These are phyloP conservation scores for Fragilaria radians DNA, from an alignment of 108 stramenopile species.

Conservation along the genomic window DNA sequence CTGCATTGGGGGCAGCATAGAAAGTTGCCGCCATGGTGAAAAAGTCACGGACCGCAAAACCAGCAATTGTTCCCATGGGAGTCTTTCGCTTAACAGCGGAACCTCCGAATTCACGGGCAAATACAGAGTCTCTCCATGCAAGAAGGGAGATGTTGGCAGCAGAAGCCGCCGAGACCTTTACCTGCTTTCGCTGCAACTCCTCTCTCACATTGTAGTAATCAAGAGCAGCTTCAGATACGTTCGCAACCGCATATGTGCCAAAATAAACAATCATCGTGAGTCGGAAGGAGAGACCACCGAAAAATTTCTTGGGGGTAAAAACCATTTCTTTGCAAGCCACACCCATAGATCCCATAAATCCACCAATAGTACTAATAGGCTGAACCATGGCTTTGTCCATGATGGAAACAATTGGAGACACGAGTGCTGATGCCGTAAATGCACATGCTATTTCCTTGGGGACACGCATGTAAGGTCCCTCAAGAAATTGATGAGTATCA, in stretches of 20 bases:
- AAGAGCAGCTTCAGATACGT: constrained; percentile 24
- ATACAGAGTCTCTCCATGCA: constrained; percentile 34
- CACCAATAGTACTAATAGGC: constrained; percentile 10
- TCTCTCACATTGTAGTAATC: constrained; percentile 19
- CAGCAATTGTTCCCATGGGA: constrained; percentile 21
- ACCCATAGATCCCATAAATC: constrained; percentile 16
- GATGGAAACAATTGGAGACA: constrained; percentile 30
- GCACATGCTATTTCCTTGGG: constrained; percentile 32
- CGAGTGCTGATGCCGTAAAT: constrained; percentile 18
- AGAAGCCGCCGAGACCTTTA: constrained; percentile 20
- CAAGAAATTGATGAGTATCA: constrained; percentile 12
- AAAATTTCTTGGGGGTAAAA: constrained; percentile 14
- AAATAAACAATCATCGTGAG: constrained; percentile 32
- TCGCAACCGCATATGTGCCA: constrained; percentile 35
- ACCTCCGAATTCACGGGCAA: constrained; percentile 16
- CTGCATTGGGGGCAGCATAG: constrained; percentile 24
- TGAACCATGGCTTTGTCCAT: constrained; percentile 36
- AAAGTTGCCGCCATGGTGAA: constrained; percentile 36
- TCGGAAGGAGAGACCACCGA: constrained; percentile 23
- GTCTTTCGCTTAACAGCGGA: constrained; percentile 9
- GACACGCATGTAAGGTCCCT: constrained; percentile 11
- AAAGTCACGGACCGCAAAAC: constrained; percentile 30
- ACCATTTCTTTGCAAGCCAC: constrained; percentile 29
- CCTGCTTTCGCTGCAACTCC: constrained; percentile 19
- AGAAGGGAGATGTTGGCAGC: constrained; percentile 30